Evolutionary conservation across 768 basidiomycete genomes (phyloP), one percentile per base, ranked within the genome.

Genomic region (Fibroporia radiculosa): DNA sequence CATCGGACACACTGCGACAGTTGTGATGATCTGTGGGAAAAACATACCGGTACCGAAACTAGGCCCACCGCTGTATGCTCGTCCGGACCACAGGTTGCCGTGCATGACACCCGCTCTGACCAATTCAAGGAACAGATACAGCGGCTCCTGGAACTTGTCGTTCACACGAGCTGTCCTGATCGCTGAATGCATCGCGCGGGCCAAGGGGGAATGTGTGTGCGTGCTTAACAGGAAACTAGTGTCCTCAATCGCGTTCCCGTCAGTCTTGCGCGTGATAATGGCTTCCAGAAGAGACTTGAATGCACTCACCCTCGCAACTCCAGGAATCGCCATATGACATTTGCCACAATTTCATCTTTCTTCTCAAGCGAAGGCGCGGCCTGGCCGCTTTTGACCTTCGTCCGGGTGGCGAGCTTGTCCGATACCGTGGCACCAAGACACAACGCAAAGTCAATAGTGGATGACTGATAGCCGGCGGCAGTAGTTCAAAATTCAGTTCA

Each of bases 281-380:
- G 34, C 34, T 19, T 35, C n/a, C n/a, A n/a, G 34, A 41, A 39
- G 13, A n/a, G 38, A 23, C 19, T 8, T 22, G 26, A 44, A 47
- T 24, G 41, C 44, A 75, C 83, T 61, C 65, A 95, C 93, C 93
- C 92, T 65, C 96, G 73, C 47, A 97, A 70, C 63, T 97, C 95
- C 45, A 99, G 75, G 77, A 98, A 97, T 42, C 95, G 80, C 93
- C 93, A 97, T 44, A 99, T 88, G 22, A 95, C 93, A 60, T 99
- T 99, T 6, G 93, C 93, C 3, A 99, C 96, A 0, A 96, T 74
- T 63, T 99, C 96, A 56, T 99, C 96, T 68, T 98, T 98, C 69
- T 96, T 97, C 48, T 98, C 95, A 22, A 99, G 73, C 13, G 80
- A 75, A 5, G 55, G 57, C 28, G 55, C 57, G 22, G 67, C 56